Percentiles rank a stretch among this genome's conserved stretches.
phyloP scores from a whole-genome alignment of 2,329 filamentous ascomycete species.

The Fusarium sp. region DNA sequence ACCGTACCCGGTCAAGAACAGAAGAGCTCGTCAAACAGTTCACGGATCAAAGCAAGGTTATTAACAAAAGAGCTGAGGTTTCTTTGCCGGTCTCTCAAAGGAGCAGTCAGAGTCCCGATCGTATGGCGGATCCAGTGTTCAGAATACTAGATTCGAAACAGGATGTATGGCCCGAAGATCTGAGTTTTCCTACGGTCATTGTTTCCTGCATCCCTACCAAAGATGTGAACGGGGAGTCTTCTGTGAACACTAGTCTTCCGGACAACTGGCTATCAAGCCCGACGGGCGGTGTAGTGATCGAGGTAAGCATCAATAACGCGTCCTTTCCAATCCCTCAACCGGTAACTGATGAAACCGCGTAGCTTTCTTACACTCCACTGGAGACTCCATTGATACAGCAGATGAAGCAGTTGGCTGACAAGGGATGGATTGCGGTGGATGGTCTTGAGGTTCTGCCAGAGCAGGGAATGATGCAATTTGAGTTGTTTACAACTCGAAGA shows the following conservation, averaged over 20 bases:
- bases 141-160: background rate
- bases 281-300: constrained; percentile 7
- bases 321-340: rapidly evolving
- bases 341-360: rapidly evolving
- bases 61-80: rapidly evolving
- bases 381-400: constrained; percentile 1
- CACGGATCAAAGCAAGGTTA: rapidly evolving
- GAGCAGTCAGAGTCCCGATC: background rate
- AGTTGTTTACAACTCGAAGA: constrained; percentile 8
- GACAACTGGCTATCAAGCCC: constrained; percentile 1
- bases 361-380: constrained; percentile 9
- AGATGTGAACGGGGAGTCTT: background rate
- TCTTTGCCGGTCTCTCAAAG: rapidly evolving
- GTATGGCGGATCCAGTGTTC: background rate
- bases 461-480: constrained; percentile 23
- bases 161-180: background rate
- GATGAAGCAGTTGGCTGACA: background rate
- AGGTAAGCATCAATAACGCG: background rate
- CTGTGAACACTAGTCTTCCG: constrained; percentile 6
- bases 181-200: background rate
- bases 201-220: constrained; percentile 1
- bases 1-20: background rate
- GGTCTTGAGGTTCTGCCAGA: constrained; percentile 17
- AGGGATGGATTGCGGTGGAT: constrained; percentile 15
- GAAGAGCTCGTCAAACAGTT: constrained; percentile 4